Conservation (phyloP, 805 yeast species). For the Ascoidea rubescens region DNA sequence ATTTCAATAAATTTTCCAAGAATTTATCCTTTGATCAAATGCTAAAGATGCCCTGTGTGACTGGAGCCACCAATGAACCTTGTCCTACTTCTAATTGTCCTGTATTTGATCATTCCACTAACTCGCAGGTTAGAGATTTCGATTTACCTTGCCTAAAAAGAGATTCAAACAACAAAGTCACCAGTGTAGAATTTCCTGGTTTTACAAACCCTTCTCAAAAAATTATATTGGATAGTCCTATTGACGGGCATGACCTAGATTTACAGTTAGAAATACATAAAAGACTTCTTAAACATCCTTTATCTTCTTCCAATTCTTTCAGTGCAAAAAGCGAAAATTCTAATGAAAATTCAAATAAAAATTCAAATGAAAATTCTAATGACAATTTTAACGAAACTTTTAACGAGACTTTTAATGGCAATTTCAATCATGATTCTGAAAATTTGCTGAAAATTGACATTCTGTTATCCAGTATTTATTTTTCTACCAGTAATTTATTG, state of each 20-base stretch:
- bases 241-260: neutral
- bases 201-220: neutral
- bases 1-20: neutral
- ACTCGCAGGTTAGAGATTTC: neutral
- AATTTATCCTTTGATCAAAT: slow-evolving; percentile 2
- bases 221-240: neutral
- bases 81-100: slow-evolving; percentile 1
- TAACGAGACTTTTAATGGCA: no score
- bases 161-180: neutral
- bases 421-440: no score
- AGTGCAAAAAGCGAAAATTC: slow-evolving; percentile 10
- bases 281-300: slow-evolving; percentile 3
- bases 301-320: slow-evolving; percentile 1
- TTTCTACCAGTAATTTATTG: no score
- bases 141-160: neutral
- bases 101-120: neutral
- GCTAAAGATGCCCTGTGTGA: slow-evolving; percentile 8
- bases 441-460: no score
- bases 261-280: neutral
- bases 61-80: neutral
- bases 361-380: neutral
- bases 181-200: neutral
- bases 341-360: slow-evolving; percentile 12
- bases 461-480: no score
- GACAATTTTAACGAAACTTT: neutral